Conservation (phyloP, 2,329 filamentous ascomycete species). For the Exophiala sp. region DNA sequence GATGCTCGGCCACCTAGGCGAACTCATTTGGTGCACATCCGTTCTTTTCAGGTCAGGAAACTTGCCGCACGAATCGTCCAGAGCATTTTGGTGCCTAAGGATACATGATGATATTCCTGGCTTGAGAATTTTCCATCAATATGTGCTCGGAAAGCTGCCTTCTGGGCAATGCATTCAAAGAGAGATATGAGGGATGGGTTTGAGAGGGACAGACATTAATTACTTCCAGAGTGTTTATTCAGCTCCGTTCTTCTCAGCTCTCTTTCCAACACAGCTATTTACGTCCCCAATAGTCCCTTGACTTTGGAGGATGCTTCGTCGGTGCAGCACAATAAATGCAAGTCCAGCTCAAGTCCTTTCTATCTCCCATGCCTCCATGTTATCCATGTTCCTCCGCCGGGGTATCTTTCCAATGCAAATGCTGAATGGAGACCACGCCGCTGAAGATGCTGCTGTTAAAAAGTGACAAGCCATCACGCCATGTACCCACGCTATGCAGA, state of each 20-base stretch:
- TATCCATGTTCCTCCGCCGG: constrained; percentile 19
- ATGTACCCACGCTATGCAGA: constrained; percentile 23
- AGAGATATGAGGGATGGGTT: no score
- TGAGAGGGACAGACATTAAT: background rate
- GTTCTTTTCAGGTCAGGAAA: no score
- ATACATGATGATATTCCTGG: no score
- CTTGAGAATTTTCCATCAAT: no score
- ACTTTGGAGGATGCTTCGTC: background rate
- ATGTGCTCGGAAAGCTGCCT: no score
- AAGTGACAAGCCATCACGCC: constrained; percentile 4
- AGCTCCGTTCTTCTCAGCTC: constrained; percentile 1
- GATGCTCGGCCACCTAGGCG: no score
- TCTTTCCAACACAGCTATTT: constrained; percentile 15
- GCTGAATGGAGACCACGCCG: constrained; percentile 16
- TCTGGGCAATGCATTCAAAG: no score
- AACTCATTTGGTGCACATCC: no score
- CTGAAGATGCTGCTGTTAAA: constrained; percentile 13
- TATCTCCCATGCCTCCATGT: background rate
- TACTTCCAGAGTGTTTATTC: background rate
- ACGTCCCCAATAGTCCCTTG: background rate
- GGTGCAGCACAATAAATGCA: background rate
- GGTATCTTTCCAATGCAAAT: constrained; percentile 30
- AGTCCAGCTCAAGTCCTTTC: background rate
- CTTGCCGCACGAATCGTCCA: no score
- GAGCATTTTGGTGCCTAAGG: no score